Base-by-base conservation (phyloP, 768 basidiomycete genomes). In the Kwoniella bestiolae region DNA sequence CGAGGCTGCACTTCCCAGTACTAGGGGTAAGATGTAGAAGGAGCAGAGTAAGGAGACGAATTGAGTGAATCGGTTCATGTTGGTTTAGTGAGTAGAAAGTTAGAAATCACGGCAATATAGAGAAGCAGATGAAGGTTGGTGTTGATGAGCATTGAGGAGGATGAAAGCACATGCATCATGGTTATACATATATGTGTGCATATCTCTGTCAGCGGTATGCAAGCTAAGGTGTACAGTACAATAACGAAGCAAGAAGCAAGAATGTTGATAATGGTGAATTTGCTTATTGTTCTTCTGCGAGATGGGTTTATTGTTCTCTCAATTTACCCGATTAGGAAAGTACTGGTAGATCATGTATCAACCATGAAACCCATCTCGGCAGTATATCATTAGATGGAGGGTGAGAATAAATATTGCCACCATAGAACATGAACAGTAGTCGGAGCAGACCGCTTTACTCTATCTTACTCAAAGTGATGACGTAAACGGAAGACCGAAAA, bases 1-100 rank as follows among this genome's bases (percentile, higher is more conserved):
- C 2, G 47, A 56, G 1, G 57, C 64, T 23, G 57, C 56, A 38
- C 35, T 52, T 21, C 57, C 64, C 26, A 60, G 29, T 14, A 56
- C 38, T 6, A 35, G 34, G 16, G 64, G 64, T 41, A 58, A 12
- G 29, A 56, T 14, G 38, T 31, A 38, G 34, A 61, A 18, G 12
- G 52, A 55, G 23, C 31, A 55, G 52, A 55, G 5, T 2, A 55
- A 1, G 23, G 16, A 34, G 16, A 55, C 18, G 18, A 55, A 34
- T 7, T 29, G 12, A 34, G 31, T 34, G 14, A 55, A 55, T 32
- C 28, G 28, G 16, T 23, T 26, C 52, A 55, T 55, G 46, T 9
- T 47, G 25, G 46, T 8, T 14, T 25, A 21, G 4, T 14, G 11
- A 18, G 23, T 41, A 41, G 38, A 41, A 14, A 18, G 35, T 18